Evolutionary conservation across 495 filamentous ascomycete species (phyloP).

Genomic region (Corynascus novoguineensis): DNA sequence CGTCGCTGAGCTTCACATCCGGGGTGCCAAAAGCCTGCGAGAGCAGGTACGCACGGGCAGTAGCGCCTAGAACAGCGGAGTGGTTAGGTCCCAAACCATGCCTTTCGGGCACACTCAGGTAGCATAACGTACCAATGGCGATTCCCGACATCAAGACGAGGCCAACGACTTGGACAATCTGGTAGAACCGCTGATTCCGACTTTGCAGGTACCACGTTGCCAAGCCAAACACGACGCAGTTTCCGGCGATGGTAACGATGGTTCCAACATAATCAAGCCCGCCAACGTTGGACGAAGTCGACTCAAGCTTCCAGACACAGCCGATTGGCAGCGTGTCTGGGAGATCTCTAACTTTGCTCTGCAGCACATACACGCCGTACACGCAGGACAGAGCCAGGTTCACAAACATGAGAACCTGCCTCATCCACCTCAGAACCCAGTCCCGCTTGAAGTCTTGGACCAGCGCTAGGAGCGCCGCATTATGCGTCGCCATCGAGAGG

Average conservation of each 20-base stretch:
- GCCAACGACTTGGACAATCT: conserved; percentile 41
- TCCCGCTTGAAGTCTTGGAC: conserved; percentile 56
- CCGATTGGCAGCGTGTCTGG: conserved; percentile 47
- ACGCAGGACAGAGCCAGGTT: conserved; percentile 48
- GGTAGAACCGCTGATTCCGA: conserved; percentile 41
- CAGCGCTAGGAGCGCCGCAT: conserved; percentile 50
- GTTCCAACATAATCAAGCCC: conserved; percentile 46
- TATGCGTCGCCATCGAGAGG: conserved; percentile 54
- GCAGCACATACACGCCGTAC: conserved; percentile 47
- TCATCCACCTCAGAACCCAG: conserved; percentile 56
- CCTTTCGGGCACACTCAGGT: not conserved
- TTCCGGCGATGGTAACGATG: conserved; percentile 47
- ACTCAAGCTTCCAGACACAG: conserved; percentile 43
- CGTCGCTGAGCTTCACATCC: conserved; percentile 37
- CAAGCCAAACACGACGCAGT: conserved; percentile 45
- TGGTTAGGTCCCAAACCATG: not conserved
- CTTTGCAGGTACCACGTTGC: conserved; percentile 54
- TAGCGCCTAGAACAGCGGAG: conserved; percentile 30
- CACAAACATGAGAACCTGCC: conserved; percentile 54
- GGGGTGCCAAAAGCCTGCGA: conserved; percentile 49
- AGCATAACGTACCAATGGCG: conserved; percentile 29
- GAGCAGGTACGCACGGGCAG: conserved; percentile 44
- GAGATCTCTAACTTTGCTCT: conserved; percentile 42
- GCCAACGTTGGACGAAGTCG: conserved; percentile 21
- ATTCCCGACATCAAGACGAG: conserved; percentile 45